Evolutionary conservation across 805 yeast genomes (phyloP), one percentile per base, ranked within the genome.

Genomic region (Schizosaccharomyces cryophilus): DNA sequence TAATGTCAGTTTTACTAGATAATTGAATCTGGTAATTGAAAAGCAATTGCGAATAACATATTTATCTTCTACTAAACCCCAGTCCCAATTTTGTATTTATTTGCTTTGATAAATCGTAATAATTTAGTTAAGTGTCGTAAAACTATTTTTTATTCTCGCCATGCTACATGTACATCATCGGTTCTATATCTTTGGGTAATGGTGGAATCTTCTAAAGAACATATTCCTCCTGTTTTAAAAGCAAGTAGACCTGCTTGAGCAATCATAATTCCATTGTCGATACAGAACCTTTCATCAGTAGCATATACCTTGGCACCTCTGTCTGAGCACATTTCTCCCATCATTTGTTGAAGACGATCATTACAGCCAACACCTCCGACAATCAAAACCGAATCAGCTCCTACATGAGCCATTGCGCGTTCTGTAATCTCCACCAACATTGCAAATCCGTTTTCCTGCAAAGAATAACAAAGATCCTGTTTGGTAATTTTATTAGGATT

Each of bases 311-410:
- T 77, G 0, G 97, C 97, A 65, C 82, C 81, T 65, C 98, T 75
- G 67, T 89, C 97, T 56, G 77, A 71, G 24, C 90, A 95, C 98
- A 93, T 93, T 58, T 78, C 72, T n/a, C 78, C 85, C 98, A 93
- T 93, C 98, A 93, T 93, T 66, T 86, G 82, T 69, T 93, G 98
- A 63, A 93, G 73, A 64, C 97, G 71, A 65, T 82, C 84, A 68
- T 93, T 93, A 66, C 95, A 87, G 0, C 98, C 98, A n/a, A 93
- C 98, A 29, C 98, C 98, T 13, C 98, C 98, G 2, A 93, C 98
- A 60, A 93, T 87, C 59, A 93, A 74, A 21, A 93, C 98, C 69
- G 89, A 95, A 63, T 79, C 79, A 3, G 94, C 78, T 66, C 83
- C 82, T 2, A 90, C 97, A 68, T 93, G 98, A 0, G 98, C 98